Percentiles rank a stretch among this genome's conserved stretches.
These are phyloP conservation scores for Hanseniaspora guilliermondii DNA, from an alignment of 805 yeast genomes.

Conservation along the genomic window DNA sequence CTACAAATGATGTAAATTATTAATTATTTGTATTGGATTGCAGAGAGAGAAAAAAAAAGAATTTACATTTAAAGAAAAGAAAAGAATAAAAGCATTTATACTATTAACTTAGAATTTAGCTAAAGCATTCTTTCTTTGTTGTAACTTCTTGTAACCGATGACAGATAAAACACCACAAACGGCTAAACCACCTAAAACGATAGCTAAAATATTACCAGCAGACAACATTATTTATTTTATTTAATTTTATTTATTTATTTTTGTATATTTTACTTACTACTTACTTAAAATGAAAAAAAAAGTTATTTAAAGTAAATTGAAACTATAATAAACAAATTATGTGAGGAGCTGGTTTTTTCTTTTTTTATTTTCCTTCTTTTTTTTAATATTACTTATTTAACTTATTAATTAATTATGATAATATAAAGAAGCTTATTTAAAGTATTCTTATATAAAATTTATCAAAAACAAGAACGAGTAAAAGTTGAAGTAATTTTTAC, in stretches of 20 bases:
- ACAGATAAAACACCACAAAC: slow-evolving; percentile 24
- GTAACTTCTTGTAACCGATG: slow-evolving; percentile 26
- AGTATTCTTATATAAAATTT: no score
- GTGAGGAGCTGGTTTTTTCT: slow-evolving; percentile 12
- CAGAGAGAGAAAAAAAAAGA: no score
- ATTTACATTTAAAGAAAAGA: not conserved
- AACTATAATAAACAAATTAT: slow-evolving; percentile 12
- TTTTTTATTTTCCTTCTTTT: not conserved
- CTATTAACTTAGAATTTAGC: slow-evolving; percentile 25
- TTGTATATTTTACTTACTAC: slow-evolving; percentile 1
- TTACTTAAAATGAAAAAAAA: slow-evolving; percentile 6
- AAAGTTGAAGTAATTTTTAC: no score
- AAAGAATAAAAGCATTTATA: no score
- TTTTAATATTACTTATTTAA: no score
- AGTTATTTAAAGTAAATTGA: slow-evolving; percentile 3
- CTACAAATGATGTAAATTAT: no score
- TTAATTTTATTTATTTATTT: slow-evolving; percentile 3
- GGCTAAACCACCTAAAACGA: slow-evolving; percentile 32
- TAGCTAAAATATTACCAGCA: slow-evolving; percentile 63
- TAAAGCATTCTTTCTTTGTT: slow-evolving; percentile 30
- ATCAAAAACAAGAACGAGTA: no score
- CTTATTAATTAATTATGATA: no score
- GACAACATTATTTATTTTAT: slow-evolving; percentile 40
- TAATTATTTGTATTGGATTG: no score
- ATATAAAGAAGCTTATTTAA: no score